Percentiles rank a stretch among this genome's conserved stretches.
phyloP scores from a whole-genome alignment of 2,329 filamentous ascomycete genomes.

The Venturia nashicola region DNA sequence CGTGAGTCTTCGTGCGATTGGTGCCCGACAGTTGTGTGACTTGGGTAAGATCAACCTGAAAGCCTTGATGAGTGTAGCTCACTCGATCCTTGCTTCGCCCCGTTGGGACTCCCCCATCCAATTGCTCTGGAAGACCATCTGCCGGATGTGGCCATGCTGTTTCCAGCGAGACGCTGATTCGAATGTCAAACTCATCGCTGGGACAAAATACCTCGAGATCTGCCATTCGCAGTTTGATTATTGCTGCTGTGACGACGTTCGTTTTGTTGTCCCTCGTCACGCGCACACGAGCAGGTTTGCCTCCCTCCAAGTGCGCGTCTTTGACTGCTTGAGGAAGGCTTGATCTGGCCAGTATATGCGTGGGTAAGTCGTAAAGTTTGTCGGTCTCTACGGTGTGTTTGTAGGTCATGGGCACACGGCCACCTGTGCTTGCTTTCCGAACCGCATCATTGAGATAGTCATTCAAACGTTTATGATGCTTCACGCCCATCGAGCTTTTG shows the following conservation, averaged over 20 bases:
- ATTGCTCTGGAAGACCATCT: constrained; percentile 33
- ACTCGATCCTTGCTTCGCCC: constrained; percentile 81
- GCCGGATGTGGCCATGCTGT: constrained; percentile 60
- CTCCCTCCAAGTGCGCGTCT: constrained; percentile 48
- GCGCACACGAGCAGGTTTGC: constrained; percentile 20
- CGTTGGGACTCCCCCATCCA: constrained; percentile 25
- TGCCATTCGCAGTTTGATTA: constrained; percentile 80
- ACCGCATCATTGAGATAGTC: constrained; percentile 66
- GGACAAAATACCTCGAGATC: constrained; percentile 85
- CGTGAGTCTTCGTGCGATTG: constrained; percentile 52
- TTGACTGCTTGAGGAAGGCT: constrained; percentile 33
- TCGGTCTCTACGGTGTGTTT: constrained; percentile 74
- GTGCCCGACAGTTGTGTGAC: constrained; percentile 47
- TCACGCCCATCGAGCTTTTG: constrained; percentile 37
- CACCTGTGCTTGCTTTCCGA: constrained; percentile 35
- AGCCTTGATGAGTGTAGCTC: constrained; percentile 78
- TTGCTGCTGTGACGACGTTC: constrained; percentile 59
- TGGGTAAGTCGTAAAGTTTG: constrained; percentile 66
- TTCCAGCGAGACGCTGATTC: constrained; percentile 90
- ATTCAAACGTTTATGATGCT: constrained; percentile 73
- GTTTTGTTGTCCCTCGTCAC: constrained; percentile 68
- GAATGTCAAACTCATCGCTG: constrained; percentile 67
- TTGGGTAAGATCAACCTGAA: constrained; percentile 87
- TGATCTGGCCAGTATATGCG: constrained; percentile 31
- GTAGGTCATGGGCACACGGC: constrained; percentile 60